Evolutionary conservation across 2,329 filamentous ascomycete species (phyloP), one percentile per base, ranked within the genome.

Genomic region (Hypomyces perniciosus): DNA sequence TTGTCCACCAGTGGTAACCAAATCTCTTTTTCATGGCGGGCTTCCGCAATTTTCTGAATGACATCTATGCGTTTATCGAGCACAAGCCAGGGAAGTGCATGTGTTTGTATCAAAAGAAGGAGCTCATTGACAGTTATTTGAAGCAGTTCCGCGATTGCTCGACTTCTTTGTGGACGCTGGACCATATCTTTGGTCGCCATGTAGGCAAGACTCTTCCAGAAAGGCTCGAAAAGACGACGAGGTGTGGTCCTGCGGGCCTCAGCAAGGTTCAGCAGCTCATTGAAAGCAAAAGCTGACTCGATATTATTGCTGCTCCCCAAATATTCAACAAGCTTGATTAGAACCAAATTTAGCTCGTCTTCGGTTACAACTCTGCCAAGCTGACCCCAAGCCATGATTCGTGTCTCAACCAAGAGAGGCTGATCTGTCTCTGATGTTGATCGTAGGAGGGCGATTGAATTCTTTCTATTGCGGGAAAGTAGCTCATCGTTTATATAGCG

Each of bases 51-150:
- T 55, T 84, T 85, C 59, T 85, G 79, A 38, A 99, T 85, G 12
- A 95, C 79, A 52, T 95, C 88, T 51, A 77, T 78, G 60, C 86
- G 86, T 62, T 85, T 86, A 39, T 81, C 85, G 37, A 96, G 72
- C 3, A 99, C 88, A 13, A 99, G 77, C 70, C 88, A 90, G 1
- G 95, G 93, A 7, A 99, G 68, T 6, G 91, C 91, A 59, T 93
- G 81, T 10, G 81, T 77, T 65, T 96, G 90, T 7, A 92, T 88
- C 13, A 85, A 69, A 10, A 86, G 69, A 8, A 96, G 75, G 41
- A 97, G 83, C 47, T 88, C 83, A 40, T 83, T 77, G 7, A 95
- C 79, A 37, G 81, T 85, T 62, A 90, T 85, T 46, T 85, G 83
- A 35, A 96, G 75, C 30, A 97, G 70, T 56, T 95, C 90, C 27